phyloP scores from a whole-genome alignment of 1,284 basidiomycete genomes.

The Singerocomus inundabilis region DNA sequence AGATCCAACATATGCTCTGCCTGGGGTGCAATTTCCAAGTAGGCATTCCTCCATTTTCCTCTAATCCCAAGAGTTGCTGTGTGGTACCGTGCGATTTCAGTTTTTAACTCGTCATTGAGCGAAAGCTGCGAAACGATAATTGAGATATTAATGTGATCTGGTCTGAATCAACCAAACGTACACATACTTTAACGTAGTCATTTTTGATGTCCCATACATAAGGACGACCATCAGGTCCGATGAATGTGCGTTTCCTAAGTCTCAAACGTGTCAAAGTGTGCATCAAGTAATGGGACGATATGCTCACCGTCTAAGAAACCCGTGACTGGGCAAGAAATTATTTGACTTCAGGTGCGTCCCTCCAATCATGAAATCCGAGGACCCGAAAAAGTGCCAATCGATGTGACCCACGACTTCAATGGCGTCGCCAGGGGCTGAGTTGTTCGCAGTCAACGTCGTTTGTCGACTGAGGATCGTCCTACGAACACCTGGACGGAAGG shows the following conservation, averaged over 20 bases:
- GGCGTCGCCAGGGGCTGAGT: not conserved
- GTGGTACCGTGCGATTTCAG: constrained; percentile 31
- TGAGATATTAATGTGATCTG: no score
- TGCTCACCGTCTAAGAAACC: constrained; percentile 20
- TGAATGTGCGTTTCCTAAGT: constrained; percentile 29
- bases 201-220: constrained; percentile 28
- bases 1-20: constrained; percentile 38
- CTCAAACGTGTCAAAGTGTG: not conserved
- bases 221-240: constrained; percentile 20
- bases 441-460: not conserved
- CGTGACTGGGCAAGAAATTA: constrained; percentile 20
- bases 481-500: constrained; percentile 24
- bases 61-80: constrained; percentile 22
- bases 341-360: constrained; percentile 17
- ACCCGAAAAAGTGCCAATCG: constrained; percentile 20
- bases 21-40: constrained; percentile 35
- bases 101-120: constrained; percentile 16
- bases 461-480: constrained; percentile 24
- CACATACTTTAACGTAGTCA: constrained; percentile 22
- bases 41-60: constrained; percentile 24
- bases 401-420: constrained; percentile 21
- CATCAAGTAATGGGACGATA: not conserved
- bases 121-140: constrained; percentile 18
- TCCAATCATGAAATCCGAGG: constrained; percentile 23
- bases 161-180: not conserved